Evolutionary conservation across 2,329 filamentous ascomycete genomes (phyloP).

Genomic region (Chalaropsis ovoidea): DNA sequence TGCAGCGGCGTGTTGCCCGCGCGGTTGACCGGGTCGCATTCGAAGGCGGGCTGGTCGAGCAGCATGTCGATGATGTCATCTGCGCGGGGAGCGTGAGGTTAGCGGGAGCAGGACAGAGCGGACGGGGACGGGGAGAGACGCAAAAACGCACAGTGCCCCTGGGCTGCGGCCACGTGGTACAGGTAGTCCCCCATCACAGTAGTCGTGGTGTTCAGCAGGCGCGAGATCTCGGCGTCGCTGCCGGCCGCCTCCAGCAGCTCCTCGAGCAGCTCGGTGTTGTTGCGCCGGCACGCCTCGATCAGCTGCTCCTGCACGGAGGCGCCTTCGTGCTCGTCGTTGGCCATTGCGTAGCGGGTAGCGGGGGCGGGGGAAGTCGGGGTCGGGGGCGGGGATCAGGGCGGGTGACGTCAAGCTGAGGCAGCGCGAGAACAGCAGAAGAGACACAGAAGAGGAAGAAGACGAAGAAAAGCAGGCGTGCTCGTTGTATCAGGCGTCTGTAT

Average conservation of each 20-base stretch:
- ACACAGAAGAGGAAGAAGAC: neutral
- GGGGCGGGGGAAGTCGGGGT: too few species aligned
- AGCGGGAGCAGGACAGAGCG: neutral
- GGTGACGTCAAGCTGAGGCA: neutral
- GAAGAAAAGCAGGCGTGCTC: neutral
- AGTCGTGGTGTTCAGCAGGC: constrained; percentile 73
- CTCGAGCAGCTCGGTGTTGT: constrained; percentile 77
- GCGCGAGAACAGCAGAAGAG: neutral
- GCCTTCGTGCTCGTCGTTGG: constrained; percentile 45
- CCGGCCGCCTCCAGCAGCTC: constrained; percentile 58
- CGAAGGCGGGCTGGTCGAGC: constrained; percentile 72
- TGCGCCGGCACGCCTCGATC: constrained; percentile 83
- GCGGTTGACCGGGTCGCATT: constrained; percentile 68
- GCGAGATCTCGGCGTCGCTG: constrained; percentile 55
- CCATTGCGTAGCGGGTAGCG: neutral
- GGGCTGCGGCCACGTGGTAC: constrained; percentile 77
- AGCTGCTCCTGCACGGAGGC: constrained; percentile 76
- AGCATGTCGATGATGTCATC: constrained; percentile 74
- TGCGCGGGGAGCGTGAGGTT: constrained; percentile 30
- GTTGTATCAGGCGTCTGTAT: too few species aligned
- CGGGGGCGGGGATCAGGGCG: neutral
- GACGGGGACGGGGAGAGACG: constrained; percentile 2
- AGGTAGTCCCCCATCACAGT: constrained; percentile 81
- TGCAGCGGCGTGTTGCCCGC: constrained; percentile 68
- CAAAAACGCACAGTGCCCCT: constrained; percentile 64